Percentiles rank a stretch among this genome's conserved stretches.
phyloP scores from a whole-genome alignment of 2,329 filamentous ascomycete species.

The Fusarium pseudoanthophilum region DNA sequence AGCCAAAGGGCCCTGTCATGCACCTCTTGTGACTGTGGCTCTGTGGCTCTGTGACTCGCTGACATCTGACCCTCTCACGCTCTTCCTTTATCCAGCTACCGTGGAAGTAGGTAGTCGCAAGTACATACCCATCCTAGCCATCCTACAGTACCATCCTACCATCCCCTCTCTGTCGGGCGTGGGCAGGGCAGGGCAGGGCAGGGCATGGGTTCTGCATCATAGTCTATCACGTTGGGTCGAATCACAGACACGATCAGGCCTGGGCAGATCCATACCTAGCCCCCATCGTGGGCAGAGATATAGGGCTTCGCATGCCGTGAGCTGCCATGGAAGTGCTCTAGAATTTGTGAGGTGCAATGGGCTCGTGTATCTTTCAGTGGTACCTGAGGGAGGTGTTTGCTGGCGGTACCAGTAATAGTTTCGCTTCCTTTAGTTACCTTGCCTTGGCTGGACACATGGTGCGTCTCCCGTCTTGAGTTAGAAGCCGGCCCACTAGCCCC shows the following conservation, averaged over 20 bases:
- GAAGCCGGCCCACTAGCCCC: conserved; percentile 34
- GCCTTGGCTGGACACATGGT: conserved; percentile 2
- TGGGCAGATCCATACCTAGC: neutral
- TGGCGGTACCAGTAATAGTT: neutral
- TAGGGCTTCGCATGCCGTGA: conserved; percentile 5
- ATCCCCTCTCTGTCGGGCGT: conserved; percentile 5
- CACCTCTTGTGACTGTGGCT: conserved; percentile 39
- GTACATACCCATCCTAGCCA: conserved; percentile 7
- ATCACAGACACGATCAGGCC: neutral
- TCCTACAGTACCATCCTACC: neutral
- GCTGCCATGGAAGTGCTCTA: conserved; percentile 6
- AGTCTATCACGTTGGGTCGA: conserved; percentile 20
- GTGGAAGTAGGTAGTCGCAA: conserved; percentile 11
- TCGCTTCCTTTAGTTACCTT: neutral
- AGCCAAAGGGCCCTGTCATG: conserved; percentile 17
- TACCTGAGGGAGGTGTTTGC: conserved; percentile 14
- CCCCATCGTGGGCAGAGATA: neutral
- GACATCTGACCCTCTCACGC: conserved; percentile 37
- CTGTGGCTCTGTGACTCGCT: conserved; percentile 39
- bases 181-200: conserved; percentile 2
- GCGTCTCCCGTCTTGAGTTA: conserved; percentile 18
- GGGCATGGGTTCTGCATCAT: conserved; percentile 27
- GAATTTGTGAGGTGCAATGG: conserved; percentile 19
- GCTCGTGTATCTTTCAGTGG: conserved; percentile 10
- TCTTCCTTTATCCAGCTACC: conserved; percentile 11